Evolutionary conservation across 495 filamentous ascomycete genomes (phyloP).

Genomic region (Podospora pseudoanserina): DNA sequence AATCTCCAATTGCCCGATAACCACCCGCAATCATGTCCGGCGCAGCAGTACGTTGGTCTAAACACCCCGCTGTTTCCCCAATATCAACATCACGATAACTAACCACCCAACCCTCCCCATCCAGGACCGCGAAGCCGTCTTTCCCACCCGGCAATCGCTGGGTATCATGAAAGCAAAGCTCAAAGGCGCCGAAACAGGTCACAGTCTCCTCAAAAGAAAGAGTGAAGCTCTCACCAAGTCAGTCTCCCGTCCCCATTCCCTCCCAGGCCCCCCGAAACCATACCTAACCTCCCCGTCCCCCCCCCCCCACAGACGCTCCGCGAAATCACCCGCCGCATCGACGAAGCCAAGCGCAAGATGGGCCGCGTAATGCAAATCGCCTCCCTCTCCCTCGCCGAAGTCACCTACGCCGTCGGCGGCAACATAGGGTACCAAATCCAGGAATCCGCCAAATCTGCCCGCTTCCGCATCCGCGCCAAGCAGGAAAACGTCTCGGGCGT

Average conservation of each 20-base stretch:
- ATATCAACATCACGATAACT: constrained; percentile 17
- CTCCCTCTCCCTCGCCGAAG: constrained; percentile 94
- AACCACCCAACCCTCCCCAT: constrained; percentile 12
- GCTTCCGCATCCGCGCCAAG: constrained; percentile 87
- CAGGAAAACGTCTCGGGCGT: constrained; percentile 99
- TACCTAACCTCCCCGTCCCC: constrained; percentile 13
- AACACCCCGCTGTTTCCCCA: constrained; percentile 12
- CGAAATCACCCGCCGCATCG: constrained; percentile 96
- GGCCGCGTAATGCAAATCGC: constrained; percentile 99
- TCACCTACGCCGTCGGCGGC: constrained; percentile 94
- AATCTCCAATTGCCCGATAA: not conserved
- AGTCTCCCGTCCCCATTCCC: constrained; percentile 21
- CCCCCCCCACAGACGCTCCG: constrained; percentile 62
- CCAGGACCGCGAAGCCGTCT: constrained; percentile 88
- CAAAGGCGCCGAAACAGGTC: constrained; percentile 90
- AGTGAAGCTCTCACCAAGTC: constrained; percentile 89
- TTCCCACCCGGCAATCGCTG: constrained; percentile 94
- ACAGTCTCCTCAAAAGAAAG: constrained; percentile 85
- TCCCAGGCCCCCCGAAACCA: not conserved
- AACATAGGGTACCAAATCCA: constrained; percentile 97
- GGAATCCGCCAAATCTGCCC: constrained; percentile 86
- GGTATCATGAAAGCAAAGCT: constrained; percentile 98
- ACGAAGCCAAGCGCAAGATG: constrained; percentile 99
- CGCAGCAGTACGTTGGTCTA: constrained; percentile 44
- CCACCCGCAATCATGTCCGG: constrained; percentile 53